A percentile compares a stretch with the other conserved stretches of the same genome.
Conservation (phyloP, 768 basidiomycete species). For the Phanerodontia chrysosporium region DNA sequence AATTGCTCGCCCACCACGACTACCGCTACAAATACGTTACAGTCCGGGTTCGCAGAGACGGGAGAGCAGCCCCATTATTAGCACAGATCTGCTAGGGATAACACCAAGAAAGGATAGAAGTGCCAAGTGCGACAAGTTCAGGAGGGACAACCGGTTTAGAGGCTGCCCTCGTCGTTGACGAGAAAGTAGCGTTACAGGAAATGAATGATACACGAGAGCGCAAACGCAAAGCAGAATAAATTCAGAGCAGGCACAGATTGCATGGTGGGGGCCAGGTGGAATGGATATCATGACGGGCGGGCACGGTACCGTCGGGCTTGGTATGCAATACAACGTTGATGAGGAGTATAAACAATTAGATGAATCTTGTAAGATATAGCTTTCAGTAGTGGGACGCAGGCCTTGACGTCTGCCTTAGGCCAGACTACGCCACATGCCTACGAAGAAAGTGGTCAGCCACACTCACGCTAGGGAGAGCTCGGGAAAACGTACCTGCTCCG, state of each 20-base stretch:
- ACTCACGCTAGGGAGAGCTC: background rate
- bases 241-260: background rate
- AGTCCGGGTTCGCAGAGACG: background rate
- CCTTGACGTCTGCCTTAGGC: constrained; percentile 42
- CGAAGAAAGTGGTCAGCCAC: constrained; percentile 21
- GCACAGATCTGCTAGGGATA: background rate
- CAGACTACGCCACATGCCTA: constrained; percentile 81
- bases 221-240: background rate
- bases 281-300: background rate
- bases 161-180: background rate
- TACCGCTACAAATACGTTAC: background rate
- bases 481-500: constrained; percentile 19
- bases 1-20: background rate
- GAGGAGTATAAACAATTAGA: constrained; percentile 5
- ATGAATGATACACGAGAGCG: background rate
- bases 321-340: constrained; percentile 1
- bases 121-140: background rate
- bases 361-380: constrained; percentile 5
- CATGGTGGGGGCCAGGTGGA: background rate
- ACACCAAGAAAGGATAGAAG: background rate
- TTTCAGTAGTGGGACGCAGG: background rate
- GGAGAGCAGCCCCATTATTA: background rate
- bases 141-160: background rate
- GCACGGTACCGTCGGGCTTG: background rate
- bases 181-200: background rate